Evolutionary conservation across 1,139 yeast species (phyloP), one percentile per base, ranked within the genome.

Genomic region (Suhomyces terraborum): DNA sequence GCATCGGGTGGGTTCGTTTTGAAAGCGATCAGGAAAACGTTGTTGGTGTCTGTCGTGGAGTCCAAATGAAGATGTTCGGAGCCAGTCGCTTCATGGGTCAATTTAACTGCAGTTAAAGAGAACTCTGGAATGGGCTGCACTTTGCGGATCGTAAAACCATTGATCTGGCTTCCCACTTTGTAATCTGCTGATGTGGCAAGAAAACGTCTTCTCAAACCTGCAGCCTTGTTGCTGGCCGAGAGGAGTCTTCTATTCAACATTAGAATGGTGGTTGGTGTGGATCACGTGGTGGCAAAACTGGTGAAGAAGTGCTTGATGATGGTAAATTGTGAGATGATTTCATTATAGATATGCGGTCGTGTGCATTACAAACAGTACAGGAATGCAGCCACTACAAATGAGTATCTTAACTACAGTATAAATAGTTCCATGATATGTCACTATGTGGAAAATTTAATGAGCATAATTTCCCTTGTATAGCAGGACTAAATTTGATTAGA

Each of bases 1-100:
- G 80, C 73, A 59, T 94, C 85, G 0, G 97, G 96, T 0, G 98
- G 96, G 53, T 89, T 87, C 0, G 99, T 93, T 63, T 88, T 88
- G 69, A 93, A 91, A 0, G 88, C 93, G 38, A 94, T 78, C 49
- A 93, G 82, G 61, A 93, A 93, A 13, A 89, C 97, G 57, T 88
- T 88, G 59, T 89, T 91, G 43, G 73, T 72, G 56, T 91, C 96
- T 45, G 82, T 79, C 1, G 66, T 58, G 38, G 93, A 71, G 51
- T 85, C 95, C 42, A 93, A 77, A 59, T 93, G 98, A 25, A 93
- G 62, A 63, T 93, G 98, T 45, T 80, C 75, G 9, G 95, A 75
- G 0, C 94, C 94, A 0, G 95, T 84, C 29, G 67, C 69, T 21
- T 59, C 58, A 61, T 93, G 97, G 23, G 68, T 65, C 41, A 91